A percentile compares a stretch with the other conserved stretches of the same genome.
Conservation (phyloP, 2,329 filamentous ascomycete genomes). For the Aspergillus pseudoviridinutans region DNA sequence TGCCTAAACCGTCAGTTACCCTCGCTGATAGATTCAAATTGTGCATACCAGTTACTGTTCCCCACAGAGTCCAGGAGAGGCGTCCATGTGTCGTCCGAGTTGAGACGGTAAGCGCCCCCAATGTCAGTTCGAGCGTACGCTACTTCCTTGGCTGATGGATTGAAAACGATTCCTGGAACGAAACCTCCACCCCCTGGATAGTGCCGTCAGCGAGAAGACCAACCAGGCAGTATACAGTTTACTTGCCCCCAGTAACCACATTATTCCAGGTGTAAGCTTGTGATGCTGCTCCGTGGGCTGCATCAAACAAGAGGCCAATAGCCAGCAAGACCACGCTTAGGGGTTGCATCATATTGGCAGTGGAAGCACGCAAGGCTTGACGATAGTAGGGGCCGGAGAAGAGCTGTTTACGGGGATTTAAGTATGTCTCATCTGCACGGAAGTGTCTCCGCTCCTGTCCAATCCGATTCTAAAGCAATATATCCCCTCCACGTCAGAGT, state of each 20-base stretch:
- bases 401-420: too few relatives aligned
- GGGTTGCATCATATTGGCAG: background rate
- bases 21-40: background rate
- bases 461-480: too few relatives aligned
- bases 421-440: too few relatives aligned
- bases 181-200: slow-evolving; percentile 54
- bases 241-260: slow-evolving; percentile 44
- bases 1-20: slow-evolving; percentile 3
- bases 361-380: background rate
- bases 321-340: slow-evolving; percentile 2
- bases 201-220: background rate
- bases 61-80: slow-evolving; percentile 50
- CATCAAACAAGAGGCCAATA: slow-evolving; percentile 1
- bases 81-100: slow-evolving; percentile 54
- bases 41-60: slow-evolving; percentile 43
- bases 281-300: slow-evolving; percentile 18
- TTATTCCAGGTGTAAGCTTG: slow-evolving; percentile 43
- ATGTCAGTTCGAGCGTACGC: slow-evolving; percentile 57
- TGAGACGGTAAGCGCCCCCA: slow-evolving; percentile 54
- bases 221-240: background rate
- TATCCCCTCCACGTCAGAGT: too few relatives aligned
- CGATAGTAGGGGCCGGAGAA: background rate
- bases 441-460: too few relatives aligned
- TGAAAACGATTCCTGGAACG: slow-evolving; percentile 55
- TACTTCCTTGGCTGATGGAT: slow-evolving; percentile 43